These are phyloP conservation scores for Plenodomus tracheiphilus DNA, from an alignment of 2,329 filamentous ascomycete genomes.

Conservation along the genomic window DNA sequence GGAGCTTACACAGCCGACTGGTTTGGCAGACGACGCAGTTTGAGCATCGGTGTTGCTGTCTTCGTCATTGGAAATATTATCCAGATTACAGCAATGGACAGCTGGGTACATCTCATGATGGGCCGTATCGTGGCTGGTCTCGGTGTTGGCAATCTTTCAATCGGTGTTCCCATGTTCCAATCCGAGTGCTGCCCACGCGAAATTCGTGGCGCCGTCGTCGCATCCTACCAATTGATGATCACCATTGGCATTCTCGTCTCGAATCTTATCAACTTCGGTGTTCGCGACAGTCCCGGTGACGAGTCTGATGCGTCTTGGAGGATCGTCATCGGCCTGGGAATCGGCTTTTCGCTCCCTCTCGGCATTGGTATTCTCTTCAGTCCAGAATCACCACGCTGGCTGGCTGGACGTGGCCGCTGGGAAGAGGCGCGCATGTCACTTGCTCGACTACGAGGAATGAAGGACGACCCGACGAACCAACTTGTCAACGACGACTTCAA, in stretches of 20 bases:
- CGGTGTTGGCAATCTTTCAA: constrained; percentile 51
- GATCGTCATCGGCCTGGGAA: constrained; percentile 40
- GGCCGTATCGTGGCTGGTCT: constrained; percentile 49
- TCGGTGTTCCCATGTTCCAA: constrained; percentile 69
- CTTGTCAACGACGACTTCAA: constrained; percentile 57
- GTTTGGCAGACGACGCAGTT: constrained; percentile 51
- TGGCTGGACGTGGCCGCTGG: constrained; percentile 54
- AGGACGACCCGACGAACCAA: constrained; percentile 50
- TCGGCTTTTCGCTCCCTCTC: constrained; percentile 35
- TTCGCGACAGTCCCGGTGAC: constrained; percentile 45
- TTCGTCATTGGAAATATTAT: constrained; percentile 50
- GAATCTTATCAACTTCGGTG: constrained; percentile 45
- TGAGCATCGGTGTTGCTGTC: constrained; percentile 53
- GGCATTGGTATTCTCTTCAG: constrained; percentile 36
- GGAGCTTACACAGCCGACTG: constrained; percentile 58
- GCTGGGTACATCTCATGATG: constrained; percentile 55
- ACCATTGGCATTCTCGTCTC: constrained; percentile 47
- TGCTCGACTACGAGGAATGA: constrained; percentile 57
- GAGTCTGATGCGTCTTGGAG: constrained; percentile 42
- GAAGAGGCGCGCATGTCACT: constrained; percentile 56
- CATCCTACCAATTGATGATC: constrained; percentile 52
- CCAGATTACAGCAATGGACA: constrained; percentile 46
- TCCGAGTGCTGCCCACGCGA: constrained; percentile 62
- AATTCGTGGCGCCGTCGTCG: constrained; percentile 66
- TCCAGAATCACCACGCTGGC: constrained; percentile 44